These are phyloP conservation scores for Fusarium temperatum DNA, from an alignment of 2,329 filamentous ascomycete genomes.

Conservation along the genomic window DNA sequence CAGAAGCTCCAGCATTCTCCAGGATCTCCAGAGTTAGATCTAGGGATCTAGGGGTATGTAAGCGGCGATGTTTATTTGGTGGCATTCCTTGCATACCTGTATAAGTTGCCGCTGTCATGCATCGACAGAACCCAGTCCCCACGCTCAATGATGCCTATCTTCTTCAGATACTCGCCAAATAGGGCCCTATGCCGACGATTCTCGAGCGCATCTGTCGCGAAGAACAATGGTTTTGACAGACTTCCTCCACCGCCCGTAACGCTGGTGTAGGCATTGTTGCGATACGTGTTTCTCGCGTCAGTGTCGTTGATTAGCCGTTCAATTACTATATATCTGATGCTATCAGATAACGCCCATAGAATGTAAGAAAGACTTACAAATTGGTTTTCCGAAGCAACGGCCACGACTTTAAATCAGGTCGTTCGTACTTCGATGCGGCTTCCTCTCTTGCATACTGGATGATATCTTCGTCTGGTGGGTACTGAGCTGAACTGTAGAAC, in stretches of 20 bases:
- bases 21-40: constrained; percentile 52
- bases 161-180: constrained; percentile 46
- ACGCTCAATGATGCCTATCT: constrained; percentile 43
- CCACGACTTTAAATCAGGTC: neutral
- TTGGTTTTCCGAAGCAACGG: constrained; percentile 36
- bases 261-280: constrained; percentile 50
- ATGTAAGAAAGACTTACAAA: constrained; percentile 27
- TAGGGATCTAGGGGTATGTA: constrained; percentile 41
- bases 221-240: constrained; percentile 47
- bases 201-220: constrained; percentile 51
- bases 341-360: neutral
- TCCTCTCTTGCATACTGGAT: constrained; percentile 13
- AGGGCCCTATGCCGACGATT: constrained; percentile 52
- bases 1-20: constrained; percentile 53
- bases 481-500: constrained; percentile 45
- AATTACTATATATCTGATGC: constrained; percentile 46
- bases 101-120: constrained; percentile 49
- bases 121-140: constrained; percentile 53
- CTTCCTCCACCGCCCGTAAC: constrained; percentile 52
- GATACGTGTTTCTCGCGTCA: constrained; percentile 48
- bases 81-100: constrained; percentile 43
- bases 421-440: neutral
- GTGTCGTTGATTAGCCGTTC: constrained; percentile 49
- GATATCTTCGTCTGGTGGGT: constrained; percentile 41
- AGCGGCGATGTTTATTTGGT: neutral